Conservation (phyloP, 192 early-diverging fungal species). For the Paraglomus occultum region DNA sequence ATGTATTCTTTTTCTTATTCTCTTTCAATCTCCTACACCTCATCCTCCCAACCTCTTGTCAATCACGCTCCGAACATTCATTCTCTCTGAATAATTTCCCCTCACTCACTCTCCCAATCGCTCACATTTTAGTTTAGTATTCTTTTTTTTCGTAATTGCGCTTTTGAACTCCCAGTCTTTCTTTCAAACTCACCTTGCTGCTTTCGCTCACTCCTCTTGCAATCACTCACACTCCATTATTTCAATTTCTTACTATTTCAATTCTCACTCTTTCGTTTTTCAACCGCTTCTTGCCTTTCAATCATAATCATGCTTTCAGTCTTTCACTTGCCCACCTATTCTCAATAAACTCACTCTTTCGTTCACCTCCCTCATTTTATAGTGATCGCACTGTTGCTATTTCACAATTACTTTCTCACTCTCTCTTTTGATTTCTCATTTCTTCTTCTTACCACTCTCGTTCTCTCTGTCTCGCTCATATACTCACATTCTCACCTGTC, state of each 20-base stretch:
- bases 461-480: neutral
- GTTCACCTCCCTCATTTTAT: neutral
- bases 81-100: neutral
- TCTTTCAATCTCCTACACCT: neutral
- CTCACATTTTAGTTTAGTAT: neutral
- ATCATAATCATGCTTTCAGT: neutral
- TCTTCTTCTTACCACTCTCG: conserved; percentile 14
- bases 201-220: neutral
- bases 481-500: conserved; percentile 13
- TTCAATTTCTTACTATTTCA: neutral
- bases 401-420: neutral
- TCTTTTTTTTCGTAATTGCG: neutral
- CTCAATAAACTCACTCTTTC: neutral
- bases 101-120: neutral
- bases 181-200: neutral
- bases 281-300: neutral
- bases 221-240: too few relatives aligned
- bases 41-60: neutral
- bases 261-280: neutral
- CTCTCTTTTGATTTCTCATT: conserved; percentile 1
- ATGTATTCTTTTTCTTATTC: too few relatives aligned
- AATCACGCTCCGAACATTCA: neutral
- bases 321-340: neutral
- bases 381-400: neutral
- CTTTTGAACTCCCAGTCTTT: neutral